Evolutionary conservation across 2,329 filamentous ascomycete genomes (phyloP).

Genomic region (Xylariales sp.): DNA sequence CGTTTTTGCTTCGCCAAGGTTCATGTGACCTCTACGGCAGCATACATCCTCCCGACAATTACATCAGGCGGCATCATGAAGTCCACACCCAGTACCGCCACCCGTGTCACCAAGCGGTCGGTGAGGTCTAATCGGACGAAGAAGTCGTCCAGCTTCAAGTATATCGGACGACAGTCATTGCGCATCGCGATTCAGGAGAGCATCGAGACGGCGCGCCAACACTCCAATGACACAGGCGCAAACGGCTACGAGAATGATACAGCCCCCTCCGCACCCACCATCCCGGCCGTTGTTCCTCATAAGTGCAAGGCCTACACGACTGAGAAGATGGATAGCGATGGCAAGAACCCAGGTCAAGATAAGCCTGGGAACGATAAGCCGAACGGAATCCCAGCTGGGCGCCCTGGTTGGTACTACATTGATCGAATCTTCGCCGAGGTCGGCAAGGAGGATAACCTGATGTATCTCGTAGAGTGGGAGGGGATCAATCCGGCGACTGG

Average conservation of each 20-base stretch:
- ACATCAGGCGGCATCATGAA: background rate
- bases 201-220: background rate
- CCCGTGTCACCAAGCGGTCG: too few species aligned
- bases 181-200: conserved; percentile 5
- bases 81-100: background rate
- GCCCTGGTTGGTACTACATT: conserved; percentile 20
- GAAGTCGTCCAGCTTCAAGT: background rate
- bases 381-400: conserved; percentile 5
- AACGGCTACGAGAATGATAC: background rate
- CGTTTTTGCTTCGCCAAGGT: too few species aligned
- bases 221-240: background rate
- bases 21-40: too few species aligned
- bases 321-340: background rate
- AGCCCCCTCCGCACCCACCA: background rate
- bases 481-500: conserved; percentile 20
- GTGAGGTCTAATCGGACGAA: background rate
- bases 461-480: conserved; percentile 26
- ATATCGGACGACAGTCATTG: conserved; percentile 1
- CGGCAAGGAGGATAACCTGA: conserved; percentile 2
- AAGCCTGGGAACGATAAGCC: background rate
- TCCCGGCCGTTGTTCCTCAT: background rate
- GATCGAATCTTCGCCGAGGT: conserved; percentile 18
- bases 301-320: background rate
- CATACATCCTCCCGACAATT: too few species aligned
- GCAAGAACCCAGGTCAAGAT: background rate